Evolutionary conservation across 2,329 filamentous ascomycete species (phyloP).

Genomic region (Rhynchosporium agropyri): DNA sequence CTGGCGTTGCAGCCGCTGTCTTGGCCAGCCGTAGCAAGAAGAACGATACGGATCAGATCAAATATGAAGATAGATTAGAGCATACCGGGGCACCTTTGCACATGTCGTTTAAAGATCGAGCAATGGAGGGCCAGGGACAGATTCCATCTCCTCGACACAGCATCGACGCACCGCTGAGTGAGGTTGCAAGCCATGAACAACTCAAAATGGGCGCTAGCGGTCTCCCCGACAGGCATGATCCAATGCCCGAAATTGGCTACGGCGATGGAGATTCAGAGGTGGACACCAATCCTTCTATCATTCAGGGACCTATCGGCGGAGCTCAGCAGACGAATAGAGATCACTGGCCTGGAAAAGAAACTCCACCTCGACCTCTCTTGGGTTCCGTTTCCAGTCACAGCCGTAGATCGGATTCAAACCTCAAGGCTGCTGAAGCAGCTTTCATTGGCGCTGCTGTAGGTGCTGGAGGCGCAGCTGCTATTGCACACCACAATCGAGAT

Average conservation of each 20-base stretch:
- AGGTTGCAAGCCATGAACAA: constrained; percentile 46
- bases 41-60: constrained; percentile 36
- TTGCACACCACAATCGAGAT: constrained; percentile 56
- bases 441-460: constrained; percentile 53
- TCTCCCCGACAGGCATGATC: constrained; percentile 68
- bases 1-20: constrained; percentile 38
- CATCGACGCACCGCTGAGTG: constrained; percentile 56
- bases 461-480: constrained; percentile 56
- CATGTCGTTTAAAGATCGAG: constrained; percentile 68
- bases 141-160: constrained; percentile 60
- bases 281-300: constrained; percentile 82
- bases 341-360: constrained; percentile 59
- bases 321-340: constrained; percentile 42
- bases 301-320: constrained; percentile 69
- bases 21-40: constrained; percentile 37
- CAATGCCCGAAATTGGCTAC: constrained; percentile 78
- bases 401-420: constrained; percentile 33
- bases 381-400: constrained; percentile 21
- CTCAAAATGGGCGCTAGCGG: constrained; percentile 68
- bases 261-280: constrained; percentile 63
- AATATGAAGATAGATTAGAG: constrained; percentile 36
- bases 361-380: constrained; percentile 46
- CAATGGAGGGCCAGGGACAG: constrained; percentile 57
- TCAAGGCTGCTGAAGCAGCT: constrained; percentile 43
- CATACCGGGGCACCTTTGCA: constrained; percentile 57